These are phyloP conservation scores for Bombardia bombarda DNA, from an alignment of 495 filamentous ascomycete genomes.

Conservation along the genomic window DNA sequence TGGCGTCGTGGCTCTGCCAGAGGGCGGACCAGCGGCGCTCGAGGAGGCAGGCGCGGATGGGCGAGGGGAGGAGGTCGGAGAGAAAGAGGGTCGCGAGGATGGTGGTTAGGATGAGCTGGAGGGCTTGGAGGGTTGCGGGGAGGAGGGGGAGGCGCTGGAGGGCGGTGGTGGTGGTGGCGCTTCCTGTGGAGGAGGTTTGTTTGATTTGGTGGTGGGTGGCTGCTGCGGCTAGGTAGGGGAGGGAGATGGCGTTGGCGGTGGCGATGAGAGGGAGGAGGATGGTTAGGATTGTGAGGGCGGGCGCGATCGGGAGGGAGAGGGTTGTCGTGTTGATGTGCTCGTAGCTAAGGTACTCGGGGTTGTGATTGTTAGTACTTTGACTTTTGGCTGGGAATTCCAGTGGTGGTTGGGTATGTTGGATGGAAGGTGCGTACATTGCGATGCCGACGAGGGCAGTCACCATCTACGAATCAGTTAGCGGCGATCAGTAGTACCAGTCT, in stretches of 20 bases:
- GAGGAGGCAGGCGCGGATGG: constrained; percentile 21
- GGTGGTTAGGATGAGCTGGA: constrained; percentile 41
- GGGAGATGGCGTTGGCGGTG: constrained; percentile 25
- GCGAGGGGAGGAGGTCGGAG: constrained; percentile 26
- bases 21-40: constrained; percentile 44
- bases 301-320: constrained; percentile 45
- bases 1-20: constrained; percentile 39
- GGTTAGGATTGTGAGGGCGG: constrained; percentile 37
- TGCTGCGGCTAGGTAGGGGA: constrained; percentile 13
- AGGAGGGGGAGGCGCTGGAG: constrained; percentile 17
- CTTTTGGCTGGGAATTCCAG: background rate
- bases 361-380: background rate
- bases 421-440: constrained; percentile 17
- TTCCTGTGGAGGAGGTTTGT: too few species aligned
- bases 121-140: constrained; percentile 27
- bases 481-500: background rate
- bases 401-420: background rate
- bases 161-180: constrained; percentile 5
- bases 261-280: constrained; percentile 46
- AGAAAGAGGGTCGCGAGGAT: constrained; percentile 49
- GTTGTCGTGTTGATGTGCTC: constrained; percentile 36
- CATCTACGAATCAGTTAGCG: constrained; percentile 1
- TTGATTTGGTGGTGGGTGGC: too few species aligned
- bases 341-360: constrained; percentile 29
- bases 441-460: constrained; percentile 18